Conservation (phyloP, 306 rosid genomes). For the Coriaria nepalensis region DNA sequence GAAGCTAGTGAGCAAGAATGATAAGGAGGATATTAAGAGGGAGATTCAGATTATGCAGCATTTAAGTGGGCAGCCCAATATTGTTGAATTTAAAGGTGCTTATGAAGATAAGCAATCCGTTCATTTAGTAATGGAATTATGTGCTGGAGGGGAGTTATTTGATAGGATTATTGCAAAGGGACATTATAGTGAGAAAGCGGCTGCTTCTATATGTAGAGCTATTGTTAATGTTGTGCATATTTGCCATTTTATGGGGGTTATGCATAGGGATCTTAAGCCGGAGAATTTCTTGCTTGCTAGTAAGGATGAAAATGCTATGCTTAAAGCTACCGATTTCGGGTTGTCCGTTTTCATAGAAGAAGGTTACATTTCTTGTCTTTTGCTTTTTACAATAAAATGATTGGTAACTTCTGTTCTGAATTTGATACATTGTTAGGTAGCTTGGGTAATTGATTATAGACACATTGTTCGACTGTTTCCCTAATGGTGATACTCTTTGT, state of each 20-base stretch:
- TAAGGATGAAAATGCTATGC: conserved; percentile 49
- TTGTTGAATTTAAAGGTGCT: conserved; percentile 74
- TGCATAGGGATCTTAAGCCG: conserved; percentile 85
- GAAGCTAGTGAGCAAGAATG: conserved; percentile 50
- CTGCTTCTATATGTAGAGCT: conserved; percentile 58
- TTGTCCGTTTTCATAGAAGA: conserved; percentile 81
- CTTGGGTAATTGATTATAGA: no score
- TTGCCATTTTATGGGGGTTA: conserved; percentile 84
- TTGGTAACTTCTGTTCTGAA: no score
- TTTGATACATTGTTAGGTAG: no score
- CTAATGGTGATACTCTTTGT: no score
- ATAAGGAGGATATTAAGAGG: conserved; percentile 64
- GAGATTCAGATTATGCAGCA: conserved; percentile 85
- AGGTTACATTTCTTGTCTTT: conserved; percentile 25
- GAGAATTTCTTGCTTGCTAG: conserved; percentile 79
- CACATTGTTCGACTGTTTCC: no score
- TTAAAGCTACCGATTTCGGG: conserved; percentile 83
- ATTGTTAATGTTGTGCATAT: conserved; percentile 67
- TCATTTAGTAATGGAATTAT: conserved; percentile 71
- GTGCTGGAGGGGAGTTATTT: conserved; percentile 89
- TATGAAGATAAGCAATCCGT: conserved; percentile 67
- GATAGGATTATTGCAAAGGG: conserved; percentile 83
- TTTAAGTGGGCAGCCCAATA: conserved; percentile 73
- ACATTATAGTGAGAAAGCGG: conserved; percentile 64
- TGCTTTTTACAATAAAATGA: neutral